Evolutionary conservation across 176 grass and related monocot species (phyloP).

Genomic region (Saccharum officinarum): DNA sequence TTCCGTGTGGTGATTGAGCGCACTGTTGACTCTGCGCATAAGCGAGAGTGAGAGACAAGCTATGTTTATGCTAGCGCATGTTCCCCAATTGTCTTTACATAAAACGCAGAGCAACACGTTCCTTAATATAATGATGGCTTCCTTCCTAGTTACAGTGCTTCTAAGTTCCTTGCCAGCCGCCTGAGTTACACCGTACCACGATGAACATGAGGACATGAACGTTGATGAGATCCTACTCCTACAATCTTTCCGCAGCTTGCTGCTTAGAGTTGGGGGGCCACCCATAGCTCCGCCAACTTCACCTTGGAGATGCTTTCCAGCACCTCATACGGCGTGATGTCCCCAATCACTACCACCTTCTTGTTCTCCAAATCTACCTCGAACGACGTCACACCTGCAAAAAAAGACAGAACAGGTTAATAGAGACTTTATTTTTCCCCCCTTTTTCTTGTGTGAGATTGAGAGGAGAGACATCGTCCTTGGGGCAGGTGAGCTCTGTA

Average conservation of each 20-base stretch:
- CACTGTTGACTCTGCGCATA: no score
- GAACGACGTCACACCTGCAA: constrained; percentile 74
- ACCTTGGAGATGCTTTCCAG: constrained; percentile 85
- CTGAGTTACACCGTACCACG: background rate
- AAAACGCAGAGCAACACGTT: background rate
- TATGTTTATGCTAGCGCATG: no score
- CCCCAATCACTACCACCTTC: constrained; percentile 88
- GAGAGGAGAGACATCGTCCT: background rate
- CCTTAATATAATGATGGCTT: background rate
- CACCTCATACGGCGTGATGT: constrained; percentile 92
- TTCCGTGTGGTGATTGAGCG: background rate
- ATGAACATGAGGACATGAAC: background rate
- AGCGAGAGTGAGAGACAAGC: no score
- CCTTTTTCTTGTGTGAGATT: background rate
- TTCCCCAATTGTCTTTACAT: background rate
- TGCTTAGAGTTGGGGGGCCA: constrained; percentile 29
- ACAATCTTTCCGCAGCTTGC: background rate
- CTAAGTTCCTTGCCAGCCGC: background rate
- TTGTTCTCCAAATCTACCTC: constrained; percentile 94
- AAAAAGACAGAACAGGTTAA: background rate
- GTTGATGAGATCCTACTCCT: background rate
- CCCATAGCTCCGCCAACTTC: constrained; percentile 80
- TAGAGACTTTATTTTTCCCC: background rate
- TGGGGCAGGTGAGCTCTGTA: background rate
- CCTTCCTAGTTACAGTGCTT: background rate